Evolutionary conservation across 768 basidiomycete species (phyloP).

Genomic region (Boletus bicolor): DNA sequence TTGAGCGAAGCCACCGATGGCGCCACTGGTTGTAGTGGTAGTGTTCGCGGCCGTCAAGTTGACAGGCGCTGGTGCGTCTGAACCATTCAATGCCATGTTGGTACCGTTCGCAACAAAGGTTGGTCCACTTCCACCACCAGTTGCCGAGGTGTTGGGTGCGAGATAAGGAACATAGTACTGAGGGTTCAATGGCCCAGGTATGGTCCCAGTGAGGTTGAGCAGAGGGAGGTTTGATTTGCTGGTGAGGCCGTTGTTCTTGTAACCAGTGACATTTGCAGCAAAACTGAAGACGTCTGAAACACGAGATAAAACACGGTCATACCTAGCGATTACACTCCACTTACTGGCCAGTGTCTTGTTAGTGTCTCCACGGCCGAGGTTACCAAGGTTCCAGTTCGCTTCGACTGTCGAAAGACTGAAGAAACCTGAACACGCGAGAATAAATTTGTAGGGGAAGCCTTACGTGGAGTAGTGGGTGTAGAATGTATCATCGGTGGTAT

Average conservation of each 20-base stretch:
- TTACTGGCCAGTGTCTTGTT: constrained; percentile 35
- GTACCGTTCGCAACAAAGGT: constrained; percentile 36
- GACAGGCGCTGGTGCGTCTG: constrained; percentile 34
- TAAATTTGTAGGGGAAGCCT: background rate
- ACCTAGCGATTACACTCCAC: background rate
- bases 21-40: constrained; percentile 1
- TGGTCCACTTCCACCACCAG: constrained; percentile 39
- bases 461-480: constrained; percentile 56
- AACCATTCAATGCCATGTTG: constrained; percentile 33
- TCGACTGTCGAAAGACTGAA: constrained; percentile 47
- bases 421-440: background rate
- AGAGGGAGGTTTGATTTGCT: constrained; percentile 28
- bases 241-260: constrained; percentile 39
- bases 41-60: constrained; percentile 32
- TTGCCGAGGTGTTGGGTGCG: constrained; percentile 35
- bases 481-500: constrained; percentile 48
- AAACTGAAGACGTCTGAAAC: constrained; percentile 47
- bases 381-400: constrained; percentile 57
- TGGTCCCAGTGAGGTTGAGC: constrained; percentile 37
- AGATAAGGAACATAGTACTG: constrained; percentile 38
- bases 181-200: constrained; percentile 42
- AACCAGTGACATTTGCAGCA: constrained; percentile 45
- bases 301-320: background rate
- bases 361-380: constrained; percentile 54
- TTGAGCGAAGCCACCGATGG: background rate